A percentile compares a stretch with the other conserved stretches of the same genome.
Conservation (phyloP, 2,329 filamentous ascomycete species). For the Phaeosphaeriaceae sp. region DNA sequence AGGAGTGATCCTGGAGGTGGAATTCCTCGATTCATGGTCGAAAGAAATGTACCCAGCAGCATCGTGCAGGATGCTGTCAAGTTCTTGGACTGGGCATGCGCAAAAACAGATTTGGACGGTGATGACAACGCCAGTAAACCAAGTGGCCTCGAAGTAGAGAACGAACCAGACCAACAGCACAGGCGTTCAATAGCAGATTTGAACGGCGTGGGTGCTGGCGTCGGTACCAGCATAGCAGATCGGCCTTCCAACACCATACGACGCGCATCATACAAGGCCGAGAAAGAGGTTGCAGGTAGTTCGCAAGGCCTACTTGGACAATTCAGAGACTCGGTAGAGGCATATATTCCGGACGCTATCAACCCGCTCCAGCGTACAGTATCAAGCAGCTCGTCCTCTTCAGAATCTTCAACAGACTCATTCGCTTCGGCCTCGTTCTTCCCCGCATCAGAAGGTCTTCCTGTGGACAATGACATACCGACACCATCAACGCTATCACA, state of each 20-base stretch:
- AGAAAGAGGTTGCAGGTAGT: slow-evolving; percentile 11
- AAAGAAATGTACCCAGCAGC: slow-evolving; percentile 81
- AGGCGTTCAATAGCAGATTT: slow-evolving; percentile 37
- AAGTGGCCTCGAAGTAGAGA: slow-evolving; percentile 5
- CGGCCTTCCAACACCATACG: slow-evolving; percentile 26
- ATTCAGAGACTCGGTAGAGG: slow-evolving; percentile 17
- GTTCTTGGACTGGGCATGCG: slow-evolving; percentile 79
- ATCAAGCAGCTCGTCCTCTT: slow-evolving; percentile 35
- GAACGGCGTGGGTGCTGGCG: slow-evolving; percentile 46
- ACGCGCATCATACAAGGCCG: slow-evolving; percentile 25
- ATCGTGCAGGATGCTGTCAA: slow-evolving; percentile 81
- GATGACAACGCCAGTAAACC: slow-evolving; percentile 24
- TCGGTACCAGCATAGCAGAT: slow-evolving; percentile 48
- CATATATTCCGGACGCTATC: slow-evolving; percentile 28
- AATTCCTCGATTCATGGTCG: slow-evolving; percentile 90
- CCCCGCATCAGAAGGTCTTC: slow-evolving; percentile 41
- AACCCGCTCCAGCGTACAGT: slow-evolving; percentile 35
- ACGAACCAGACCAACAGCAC: slow-evolving; percentile 22
- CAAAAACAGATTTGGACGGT: slow-evolving; percentile 50
- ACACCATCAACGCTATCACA: slow-evolving; percentile 37
- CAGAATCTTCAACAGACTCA: slow-evolving; percentile 37
- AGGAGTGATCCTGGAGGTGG: slow-evolving; percentile 87
- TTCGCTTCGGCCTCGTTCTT: slow-evolving; percentile 54
- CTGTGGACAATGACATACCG: slow-evolving; percentile 29
- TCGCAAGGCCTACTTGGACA: slow-evolving; percentile 21